Percentiles rank a stretch among this genome's conserved stretches.
Evolutionary conservation across 805 yeast species (phyloP).

Genomic region (Hyphopichia homilentoma): DNA sequence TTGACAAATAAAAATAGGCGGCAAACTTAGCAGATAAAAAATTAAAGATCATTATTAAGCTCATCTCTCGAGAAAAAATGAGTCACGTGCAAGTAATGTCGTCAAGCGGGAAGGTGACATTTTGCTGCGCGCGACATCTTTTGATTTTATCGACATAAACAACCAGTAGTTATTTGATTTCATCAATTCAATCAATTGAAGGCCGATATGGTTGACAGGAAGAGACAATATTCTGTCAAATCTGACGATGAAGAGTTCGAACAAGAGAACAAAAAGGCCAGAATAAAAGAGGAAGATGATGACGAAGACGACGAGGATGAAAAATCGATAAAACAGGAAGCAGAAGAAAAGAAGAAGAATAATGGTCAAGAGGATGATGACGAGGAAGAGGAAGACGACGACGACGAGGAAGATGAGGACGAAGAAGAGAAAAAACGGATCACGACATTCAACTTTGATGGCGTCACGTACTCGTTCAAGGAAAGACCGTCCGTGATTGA

Average conservation of each 20-base stretch:
- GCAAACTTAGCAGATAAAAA: conserved; percentile 3
- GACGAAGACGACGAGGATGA: conserved; percentile 13
- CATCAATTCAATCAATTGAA: no score
- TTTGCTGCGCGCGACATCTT: no score
- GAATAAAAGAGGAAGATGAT: conserved; percentile 14
- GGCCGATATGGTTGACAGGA: conserved; percentile 29
- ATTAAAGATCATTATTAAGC: neutral
- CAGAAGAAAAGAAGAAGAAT: no score
- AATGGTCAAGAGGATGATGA: conserved; percentile 27
- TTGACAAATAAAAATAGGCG: conserved; percentile 3
- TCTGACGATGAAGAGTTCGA: conserved; percentile 24
- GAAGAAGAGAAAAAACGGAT: conserved; percentile 41
- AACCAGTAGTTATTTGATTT: no score
- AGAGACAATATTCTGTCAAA: conserved; percentile 21
- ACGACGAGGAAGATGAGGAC: conserved; percentile 42
- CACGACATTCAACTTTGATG: conserved; percentile 64
- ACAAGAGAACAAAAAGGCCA: conserved; percentile 21
- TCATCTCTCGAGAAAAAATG: no score
- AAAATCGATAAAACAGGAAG: conserved; percentile 21
- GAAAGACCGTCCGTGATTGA: conserved; percentile 94
- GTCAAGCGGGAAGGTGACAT: no score
- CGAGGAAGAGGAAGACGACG: conserved; percentile 37
- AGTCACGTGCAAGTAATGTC: no score
- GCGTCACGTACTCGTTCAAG: conserved; percentile 74
- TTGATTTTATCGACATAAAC: no score